Percentiles rank a stretch among this genome's conserved stretches.
Conservation (phyloP, 2,329 filamentous ascomycete genomes). For the Westerdykella ornata region DNA sequence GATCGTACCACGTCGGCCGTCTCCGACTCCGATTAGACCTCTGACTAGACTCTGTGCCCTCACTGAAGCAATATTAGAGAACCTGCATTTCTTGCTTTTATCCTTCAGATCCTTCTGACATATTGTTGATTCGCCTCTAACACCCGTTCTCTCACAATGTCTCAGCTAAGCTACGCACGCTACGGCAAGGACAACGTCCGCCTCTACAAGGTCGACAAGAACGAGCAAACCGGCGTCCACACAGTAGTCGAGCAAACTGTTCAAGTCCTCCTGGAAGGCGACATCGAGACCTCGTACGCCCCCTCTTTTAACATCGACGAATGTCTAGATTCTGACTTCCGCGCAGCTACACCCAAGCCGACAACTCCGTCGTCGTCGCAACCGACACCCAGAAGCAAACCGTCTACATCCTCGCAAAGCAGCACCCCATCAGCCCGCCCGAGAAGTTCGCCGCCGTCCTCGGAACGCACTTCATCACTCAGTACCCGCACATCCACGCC, state of each 20-base stretch:
- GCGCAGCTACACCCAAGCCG: slow-evolving; percentile 76
- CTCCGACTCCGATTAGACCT: slow-evolving; percentile 20
- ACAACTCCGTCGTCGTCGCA: slow-evolving; percentile 92
- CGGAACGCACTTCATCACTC: slow-evolving; percentile 80
- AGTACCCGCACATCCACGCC: slow-evolving; percentile 78
- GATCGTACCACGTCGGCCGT: slow-evolving; percentile 24
- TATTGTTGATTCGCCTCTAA: slow-evolving; percentile 1
- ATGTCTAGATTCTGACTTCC: slow-evolving; percentile 9
- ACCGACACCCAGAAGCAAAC: slow-evolving; percentile 98
- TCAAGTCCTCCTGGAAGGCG: slow-evolving; percentile 83
- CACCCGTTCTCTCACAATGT: slow-evolving; percentile 29
- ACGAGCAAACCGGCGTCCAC: slow-evolving; percentile 69
- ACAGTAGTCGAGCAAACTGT: slow-evolving; percentile 93
- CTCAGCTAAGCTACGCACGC: slow-evolving; percentile 53
- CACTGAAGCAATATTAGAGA: too few relatives aligned
- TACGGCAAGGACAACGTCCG: slow-evolving; percentile 98
- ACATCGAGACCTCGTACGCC: slow-evolving; percentile 72
- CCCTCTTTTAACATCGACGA: neutral
- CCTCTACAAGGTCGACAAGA: slow-evolving; percentile 85
- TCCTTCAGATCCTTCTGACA: slow-evolving; percentile 1
- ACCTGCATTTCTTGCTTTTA: too few relatives aligned
- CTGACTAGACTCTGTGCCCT: slow-evolving; percentile 30
- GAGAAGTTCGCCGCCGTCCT: slow-evolving; percentile 85
- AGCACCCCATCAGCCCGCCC: slow-evolving; percentile 83
- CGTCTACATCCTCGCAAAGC: slow-evolving; percentile 83